Evolutionary conservation across 345 rosid genomes (phyloP).

Genomic region (Salix exigua): DNA sequence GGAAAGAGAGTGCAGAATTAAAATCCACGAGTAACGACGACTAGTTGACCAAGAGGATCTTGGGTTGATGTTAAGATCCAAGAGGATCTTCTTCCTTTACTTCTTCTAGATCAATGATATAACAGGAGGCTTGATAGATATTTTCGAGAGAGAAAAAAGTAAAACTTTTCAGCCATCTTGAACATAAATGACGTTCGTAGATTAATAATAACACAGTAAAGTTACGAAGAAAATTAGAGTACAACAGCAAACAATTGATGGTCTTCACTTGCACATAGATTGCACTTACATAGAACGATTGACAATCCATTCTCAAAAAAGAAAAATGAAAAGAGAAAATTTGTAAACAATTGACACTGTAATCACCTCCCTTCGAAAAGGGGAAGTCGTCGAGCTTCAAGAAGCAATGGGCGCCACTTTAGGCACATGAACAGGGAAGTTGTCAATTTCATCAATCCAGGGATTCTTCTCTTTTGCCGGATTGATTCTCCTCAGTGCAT

Average conservation of each 20-base stretch:
- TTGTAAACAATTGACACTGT: not conserved
- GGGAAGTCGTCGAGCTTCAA: not conserved
- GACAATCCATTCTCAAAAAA: not conserved
- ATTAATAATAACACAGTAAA: no score
- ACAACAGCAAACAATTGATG: not conserved
- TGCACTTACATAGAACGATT: not conserved
- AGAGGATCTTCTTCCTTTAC: no score
- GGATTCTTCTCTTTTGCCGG: constrained; percentile 73
- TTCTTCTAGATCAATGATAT: not conserved
- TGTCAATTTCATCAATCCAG: constrained; percentile 76
- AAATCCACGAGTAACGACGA: no score
- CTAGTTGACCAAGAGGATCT: not conserved
- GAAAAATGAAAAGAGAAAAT: not conserved
- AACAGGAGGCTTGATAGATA: not conserved
- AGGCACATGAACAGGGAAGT: constrained; percentile 68
- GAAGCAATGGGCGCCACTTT: constrained; percentile 2
- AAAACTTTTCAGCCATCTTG: not conserved
- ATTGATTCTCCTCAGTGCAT: constrained; percentile 62
- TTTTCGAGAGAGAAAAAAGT: not conserved
- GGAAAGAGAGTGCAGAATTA: no score
- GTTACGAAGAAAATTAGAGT: not conserved
- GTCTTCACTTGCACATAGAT: not conserved
- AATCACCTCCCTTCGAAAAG: not conserved
- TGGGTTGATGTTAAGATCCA: no score
- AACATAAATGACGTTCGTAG: not conserved